Evolutionary conservation across 805 yeast genomes (phyloP).

Genomic region (Helenozyma rhizophorensis): DNA sequence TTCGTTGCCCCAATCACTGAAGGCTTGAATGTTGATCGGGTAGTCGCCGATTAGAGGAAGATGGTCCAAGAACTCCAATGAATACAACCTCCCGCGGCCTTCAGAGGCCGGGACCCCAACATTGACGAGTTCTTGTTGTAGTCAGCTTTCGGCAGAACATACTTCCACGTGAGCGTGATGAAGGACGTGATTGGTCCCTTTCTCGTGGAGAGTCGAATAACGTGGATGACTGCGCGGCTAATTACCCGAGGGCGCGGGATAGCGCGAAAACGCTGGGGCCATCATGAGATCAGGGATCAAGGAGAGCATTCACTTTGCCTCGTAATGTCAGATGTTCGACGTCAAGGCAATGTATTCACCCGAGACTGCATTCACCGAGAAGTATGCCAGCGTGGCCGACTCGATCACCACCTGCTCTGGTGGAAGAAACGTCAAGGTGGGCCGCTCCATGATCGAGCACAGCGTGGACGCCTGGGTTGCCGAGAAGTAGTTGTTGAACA

Average conservation of each 20-base stretch:
- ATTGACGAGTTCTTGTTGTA: conserved; percentile 37
- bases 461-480: conserved; percentile 39
- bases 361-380: conserved; percentile 39
- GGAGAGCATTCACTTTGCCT: conserved; percentile 41
- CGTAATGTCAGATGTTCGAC: conserved; percentile 19
- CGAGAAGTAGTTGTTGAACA: conserved; percentile 41
- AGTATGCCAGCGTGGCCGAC: conserved; percentile 46
- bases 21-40: too few relatives aligned
- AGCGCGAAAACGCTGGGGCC: conserved; percentile 49
- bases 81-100: conserved; percentile 38
- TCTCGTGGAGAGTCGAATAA: conserved; percentile 46
- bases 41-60: too few relatives aligned
- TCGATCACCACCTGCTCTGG: conserved; percentile 45
- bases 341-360: conserved; percentile 27
- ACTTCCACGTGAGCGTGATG: conserved; percentile 43
- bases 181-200: conserved; percentile 45
- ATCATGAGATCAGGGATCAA: conserved; percentile 43
- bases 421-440: conserved; percentile 45
- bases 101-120: conserved; percentile 38
- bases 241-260: conserved; percentile 43
- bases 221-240: conserved; percentile 43
- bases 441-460: conserved; percentile 43
- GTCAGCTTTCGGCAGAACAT: conserved; percentile 42
- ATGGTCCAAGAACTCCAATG: conserved; percentile 46
- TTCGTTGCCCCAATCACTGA: too few relatives aligned